Base-by-base conservation (phyloP, 371 early-diverging fungal species). In the Entomophthora muscae region DNA sequence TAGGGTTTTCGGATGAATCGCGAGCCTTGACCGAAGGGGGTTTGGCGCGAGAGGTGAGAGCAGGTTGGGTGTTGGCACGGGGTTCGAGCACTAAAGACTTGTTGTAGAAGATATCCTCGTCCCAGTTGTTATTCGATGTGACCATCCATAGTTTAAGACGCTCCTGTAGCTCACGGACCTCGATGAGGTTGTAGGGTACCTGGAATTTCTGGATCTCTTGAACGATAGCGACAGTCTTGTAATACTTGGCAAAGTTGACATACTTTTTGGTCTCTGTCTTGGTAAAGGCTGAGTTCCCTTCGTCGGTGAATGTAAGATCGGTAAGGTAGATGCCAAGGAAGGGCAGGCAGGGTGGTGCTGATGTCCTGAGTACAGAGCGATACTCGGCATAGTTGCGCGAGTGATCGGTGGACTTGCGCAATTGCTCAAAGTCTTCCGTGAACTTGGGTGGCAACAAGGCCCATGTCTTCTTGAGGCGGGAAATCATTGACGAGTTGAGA, bases 311-410 rank as follows among this genome's bases (percentile, higher is more conserved):
- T 0, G 89, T 90, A 69, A 93, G 73, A 66, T 93, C 93, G 2
- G 90, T 89, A 28, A 93, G 74, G 63, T 84, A 91, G n/a, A 90
- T 60, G 24, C 91, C 92, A 27, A 91, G 68, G 63, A 89, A 91
- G 0, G 91, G 92, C 3, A 91, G 69, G 51, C 85, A 83, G 0
- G 91, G 92, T 1, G 86, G 82, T 3, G 76, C 65, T 0, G 82
- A 72, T 3, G 72, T 72, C 53, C 80, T 80, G 51, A 93, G 63
- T 2, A 75, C 66, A 10, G 72, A 71, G 22, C 93, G 76, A 69
- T 90, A 91, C 31, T 80, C 82, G 1, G 83, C 76, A 69, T 83
- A 92, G 71, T 92, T 92, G 57, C 80, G 71, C 31, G 72, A 74
- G 12, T 83, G 76, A 64, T 84, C 84, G 32, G 83, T 84, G 0